Conservation (phyloP, 129 eudicot genomes). For the Chrysanthemum lavandulifolium region DNA sequence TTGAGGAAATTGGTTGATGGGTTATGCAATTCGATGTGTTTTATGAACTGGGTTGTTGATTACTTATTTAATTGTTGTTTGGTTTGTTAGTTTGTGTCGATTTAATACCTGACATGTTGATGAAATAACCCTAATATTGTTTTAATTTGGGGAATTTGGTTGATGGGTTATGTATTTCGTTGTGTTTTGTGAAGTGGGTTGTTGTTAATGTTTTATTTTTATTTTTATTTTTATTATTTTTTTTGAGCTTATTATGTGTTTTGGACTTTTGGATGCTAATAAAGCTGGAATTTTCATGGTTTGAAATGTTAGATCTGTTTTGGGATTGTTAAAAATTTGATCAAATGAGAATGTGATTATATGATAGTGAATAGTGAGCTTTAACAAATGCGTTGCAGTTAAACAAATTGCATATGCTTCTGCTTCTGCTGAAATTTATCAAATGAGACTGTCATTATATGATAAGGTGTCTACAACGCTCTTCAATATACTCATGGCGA, state of each 20-base stretch:
- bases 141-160: not conserved
- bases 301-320: not conserved
- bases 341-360: not conserved
- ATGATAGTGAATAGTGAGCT: not conserved
- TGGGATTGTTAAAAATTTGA: not conserved
- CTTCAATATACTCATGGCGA: no score
- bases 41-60: not conserved
- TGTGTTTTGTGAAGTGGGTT: no score
- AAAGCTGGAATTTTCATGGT: no score
- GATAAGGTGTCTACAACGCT: no score
- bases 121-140: not conserved
- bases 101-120: no score
- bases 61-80: not conserved
- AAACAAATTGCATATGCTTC: not conserved
- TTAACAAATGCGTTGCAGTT: not conserved
- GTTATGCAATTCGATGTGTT: not conserved
- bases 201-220: not conserved
- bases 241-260: not conserved
- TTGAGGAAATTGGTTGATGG: not conserved
- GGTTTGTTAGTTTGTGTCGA: no score
- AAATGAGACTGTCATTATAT: no score
- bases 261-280: not conserved
- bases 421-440: not conserved
- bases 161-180: not conserved
- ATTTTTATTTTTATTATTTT: not conserved